Base-by-base conservation (phyloP, 2,329 filamentous ascomycete genomes). In the Aureobasidium sp. region DNA sequence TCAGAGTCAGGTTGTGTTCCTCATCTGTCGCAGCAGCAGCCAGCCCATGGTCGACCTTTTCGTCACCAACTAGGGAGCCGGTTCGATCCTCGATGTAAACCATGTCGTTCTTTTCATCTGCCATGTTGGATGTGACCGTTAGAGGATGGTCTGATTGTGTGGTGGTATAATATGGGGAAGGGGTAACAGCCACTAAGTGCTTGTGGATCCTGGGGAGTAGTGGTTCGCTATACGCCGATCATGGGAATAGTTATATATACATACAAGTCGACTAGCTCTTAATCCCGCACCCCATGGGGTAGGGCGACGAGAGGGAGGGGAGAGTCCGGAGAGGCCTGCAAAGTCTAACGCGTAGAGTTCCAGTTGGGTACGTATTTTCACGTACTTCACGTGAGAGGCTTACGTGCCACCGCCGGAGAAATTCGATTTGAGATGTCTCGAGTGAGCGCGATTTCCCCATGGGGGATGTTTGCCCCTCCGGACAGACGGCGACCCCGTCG, bases 1-100 rank as follows among this genome's bases (percentile, higher is more conserved):
- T 61, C 41, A 64, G 20, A 15, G 58, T 62, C 51, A 62, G 25
- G 37, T 37, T 55, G 27, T 58, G 51, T 41, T 63, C 62, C 11
- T 49, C 48, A 14, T 41, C 29, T 14, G 49, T 53, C n/a, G 57
- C 62, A 34, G 47, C 51, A 37, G 42, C 48, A 27, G 62, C 56
- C 25, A 58, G 20, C 2, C 55, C 55, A 47, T 27, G 55, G 20
- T 47, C 42, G 6, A 17, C 29, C 22, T 58, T 58, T 11, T 58
- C 55, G 12, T 58, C 53, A 17, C 41, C 55, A 11, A 25, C 55
- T 14, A 47, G 36, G 14, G 55, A 58, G 27, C n/a, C 55, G 31
- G 55, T 20, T 29, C 31, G n/a, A 29, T 47, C 42, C 42, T 58
- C 55, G 20, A 58, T 29, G 29, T 58, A 14, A n/a, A 58, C 42